Percentiles rank a stretch among this genome's conserved stretches.
Conservation (phyloP, 805 yeast species). For the Maudiozyma turicensis region DNA sequence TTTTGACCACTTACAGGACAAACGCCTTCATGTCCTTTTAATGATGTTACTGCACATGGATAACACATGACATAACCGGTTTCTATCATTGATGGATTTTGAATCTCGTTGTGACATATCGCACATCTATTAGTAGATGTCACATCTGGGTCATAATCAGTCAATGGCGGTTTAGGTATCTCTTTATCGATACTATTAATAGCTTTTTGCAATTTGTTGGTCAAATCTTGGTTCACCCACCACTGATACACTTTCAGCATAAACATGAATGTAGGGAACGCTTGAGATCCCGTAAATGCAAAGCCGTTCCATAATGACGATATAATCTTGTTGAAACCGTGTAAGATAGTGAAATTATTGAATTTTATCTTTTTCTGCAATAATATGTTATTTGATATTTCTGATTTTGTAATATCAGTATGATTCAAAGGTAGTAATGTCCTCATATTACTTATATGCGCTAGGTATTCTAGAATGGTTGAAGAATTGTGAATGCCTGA, state of each 20-base stretch:
- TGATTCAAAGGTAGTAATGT: conserved; percentile 14
- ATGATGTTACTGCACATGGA: conserved; percentile 64
- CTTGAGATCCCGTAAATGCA: conserved; percentile 30
- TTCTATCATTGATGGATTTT: conserved; percentile 79
- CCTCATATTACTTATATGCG: conserved; percentile 53
- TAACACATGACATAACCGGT: conserved; percentile 90
- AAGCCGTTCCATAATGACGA: conserved; percentile 8
- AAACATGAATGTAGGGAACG: conserved; percentile 77
- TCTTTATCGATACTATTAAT: conserved; percentile 37
- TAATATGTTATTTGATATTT: not conserved
- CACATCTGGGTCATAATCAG: not conserved
- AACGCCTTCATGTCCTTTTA: conserved; percentile 41
- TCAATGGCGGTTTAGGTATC: conserved; percentile 22
- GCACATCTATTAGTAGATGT: conserved; percentile 40
- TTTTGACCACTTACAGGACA: conserved; percentile 78
- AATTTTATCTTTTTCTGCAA: conserved; percentile 25
- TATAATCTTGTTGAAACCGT: conserved; percentile 8
- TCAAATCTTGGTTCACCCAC: conserved; percentile 79
- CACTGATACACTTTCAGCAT: conserved; percentile 78
- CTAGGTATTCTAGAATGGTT: conserved; percentile 47
- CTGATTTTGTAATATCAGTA: not conserved
- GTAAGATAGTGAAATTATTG: conserved; percentile 20
- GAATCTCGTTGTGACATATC: conserved; percentile 52
- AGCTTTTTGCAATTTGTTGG: conserved; percentile 44
- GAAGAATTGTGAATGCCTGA: conserved; percentile 60